These are phyloP conservation scores for Mucor indicus DNA, from an alignment of 371 early-diverging fungal genomes.

Conservation along the genomic window DNA sequence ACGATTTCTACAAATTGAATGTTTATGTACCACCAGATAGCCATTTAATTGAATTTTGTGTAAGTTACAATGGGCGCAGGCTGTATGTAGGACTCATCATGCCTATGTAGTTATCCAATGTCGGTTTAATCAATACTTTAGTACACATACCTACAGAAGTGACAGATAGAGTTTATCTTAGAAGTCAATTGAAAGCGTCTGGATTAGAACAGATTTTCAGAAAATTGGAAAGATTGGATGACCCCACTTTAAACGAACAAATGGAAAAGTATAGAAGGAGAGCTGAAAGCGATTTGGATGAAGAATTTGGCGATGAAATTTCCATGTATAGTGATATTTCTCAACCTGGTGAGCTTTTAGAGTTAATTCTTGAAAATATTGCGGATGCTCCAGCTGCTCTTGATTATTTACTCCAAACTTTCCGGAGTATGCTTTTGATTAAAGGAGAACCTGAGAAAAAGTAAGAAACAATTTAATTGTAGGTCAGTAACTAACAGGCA, in stretches of 20 bases:
- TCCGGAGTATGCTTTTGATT: conserved; percentile 70
- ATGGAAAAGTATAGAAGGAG: conserved; percentile 68
- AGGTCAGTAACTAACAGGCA: conserved; percentile 11
- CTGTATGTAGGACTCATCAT: neutral
- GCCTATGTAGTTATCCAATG: conserved; percentile 55
- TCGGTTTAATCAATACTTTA: conserved; percentile 74
- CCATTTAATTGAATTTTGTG: conserved; percentile 68
- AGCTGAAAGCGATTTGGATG: conserved; percentile 60
- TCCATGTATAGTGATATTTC: conserved; percentile 39
- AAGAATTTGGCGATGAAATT: conserved; percentile 33
- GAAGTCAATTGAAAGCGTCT: conserved; percentile 66
- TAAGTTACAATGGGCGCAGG: conserved; percentile 15
- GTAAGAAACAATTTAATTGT: conserved; percentile 11
- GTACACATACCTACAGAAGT: conserved; percentile 71
- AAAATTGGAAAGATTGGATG: conserved; percentile 62
- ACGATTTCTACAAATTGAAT: conserved; percentile 57
- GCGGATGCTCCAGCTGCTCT: conserved; percentile 58
- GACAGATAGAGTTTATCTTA: conserved; percentile 63
- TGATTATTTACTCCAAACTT: conserved; percentile 62
- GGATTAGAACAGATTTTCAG: conserved; percentile 53
- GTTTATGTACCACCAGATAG: conserved; percentile 56
- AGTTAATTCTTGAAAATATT: conserved; percentile 52
- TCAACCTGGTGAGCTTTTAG: conserved; percentile 70
- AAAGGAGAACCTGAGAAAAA: conserved; percentile 57
- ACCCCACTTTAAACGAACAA: conserved; percentile 64